Percentiles rank a stretch among this genome's conserved stretches.
Evolutionary conservation across 192 early-diverging fungal species (phyloP).

Genomic region (Endogone sp.): DNA sequence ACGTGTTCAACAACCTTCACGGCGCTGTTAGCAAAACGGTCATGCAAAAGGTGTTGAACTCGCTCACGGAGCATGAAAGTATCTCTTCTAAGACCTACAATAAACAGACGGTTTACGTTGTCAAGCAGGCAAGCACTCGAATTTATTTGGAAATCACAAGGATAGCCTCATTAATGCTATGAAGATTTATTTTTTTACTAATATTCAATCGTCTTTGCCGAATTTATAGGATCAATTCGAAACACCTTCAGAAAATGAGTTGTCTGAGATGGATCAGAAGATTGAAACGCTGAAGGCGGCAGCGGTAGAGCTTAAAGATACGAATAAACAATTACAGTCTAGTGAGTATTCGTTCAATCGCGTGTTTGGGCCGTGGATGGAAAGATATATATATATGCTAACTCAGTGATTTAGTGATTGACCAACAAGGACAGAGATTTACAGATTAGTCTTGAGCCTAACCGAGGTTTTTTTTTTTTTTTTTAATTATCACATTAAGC

Average conservation of each 20-base stretch:
- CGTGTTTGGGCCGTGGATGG: background rate
- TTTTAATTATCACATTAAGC: slow-evolving; percentile 21
- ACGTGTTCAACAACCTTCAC: slow-evolving; percentile 39
- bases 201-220: no score
- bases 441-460: no score
- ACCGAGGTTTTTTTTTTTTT: background rate
- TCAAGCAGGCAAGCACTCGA: slow-evolving; percentile 32
- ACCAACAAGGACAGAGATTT: no score
- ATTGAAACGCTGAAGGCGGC: slow-evolving; percentile 49
- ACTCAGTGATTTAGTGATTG: background rate
- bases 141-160: background rate
- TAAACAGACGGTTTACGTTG: slow-evolving; percentile 42
- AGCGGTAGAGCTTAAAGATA: slow-evolving; percentile 48
- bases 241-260: slow-evolving; percentile 27
- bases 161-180: no score
- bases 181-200: background rate
- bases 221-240: slow-evolving; percentile 36
- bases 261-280: slow-evolving; percentile 48
- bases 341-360: slow-evolving; percentile 18
- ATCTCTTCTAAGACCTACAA: slow-evolving; percentile 33
- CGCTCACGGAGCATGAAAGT: slow-evolving; percentile 30
- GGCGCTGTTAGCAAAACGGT: slow-evolving; percentile 33
- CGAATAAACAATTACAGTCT: slow-evolving; percentile 40
- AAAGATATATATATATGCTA: background rate
- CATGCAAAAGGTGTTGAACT: slow-evolving; percentile 30